phyloP scores from a whole-genome alignment of 768 basidiomycete genomes.

The Daedalea quercina region DNA sequence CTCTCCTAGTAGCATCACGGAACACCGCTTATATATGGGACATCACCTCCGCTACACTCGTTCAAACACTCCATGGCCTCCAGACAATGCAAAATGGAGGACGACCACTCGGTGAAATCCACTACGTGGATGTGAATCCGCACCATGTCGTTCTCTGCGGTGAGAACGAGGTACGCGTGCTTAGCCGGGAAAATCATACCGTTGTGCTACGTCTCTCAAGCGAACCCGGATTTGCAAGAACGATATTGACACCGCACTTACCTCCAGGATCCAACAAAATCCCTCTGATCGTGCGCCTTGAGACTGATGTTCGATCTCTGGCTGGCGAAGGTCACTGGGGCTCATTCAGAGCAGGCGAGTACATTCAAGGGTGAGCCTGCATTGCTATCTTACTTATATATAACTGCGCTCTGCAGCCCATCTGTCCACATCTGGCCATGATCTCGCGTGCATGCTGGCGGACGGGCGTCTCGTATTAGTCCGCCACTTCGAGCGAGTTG shows the following conservation, averaged over 20 bases:
- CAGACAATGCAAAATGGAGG: constrained; percentile 18
- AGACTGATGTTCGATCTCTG: not conserved
- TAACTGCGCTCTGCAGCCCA: constrained; percentile 21
- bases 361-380: constrained; percentile 5
- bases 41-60: constrained; percentile 40
- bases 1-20: constrained; percentile 42
- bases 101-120: constrained; percentile 32
- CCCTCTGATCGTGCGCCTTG: not conserved
- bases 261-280: not conserved
- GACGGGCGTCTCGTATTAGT: constrained; percentile 23
- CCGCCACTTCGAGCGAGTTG: constrained; percentile 26
- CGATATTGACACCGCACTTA: not conserved
- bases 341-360: not conserved
- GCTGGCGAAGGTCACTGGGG: not conserved
- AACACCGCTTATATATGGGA: constrained; percentile 55
- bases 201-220: constrained; percentile 31
- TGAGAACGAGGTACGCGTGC: constrained; percentile 40
- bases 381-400: not conserved
- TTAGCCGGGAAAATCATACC: constrained; percentile 39
- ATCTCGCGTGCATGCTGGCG: constrained; percentile 23
- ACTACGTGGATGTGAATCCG: constrained; percentile 61
- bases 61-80: constrained; percentile 41
- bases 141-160: constrained; percentile 58
- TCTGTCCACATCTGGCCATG: constrained; percentile 29
- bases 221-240: not conserved